Conservation (phyloP, 495 filamentous ascomycete genomes). For the Podospora appendiculata region DNA sequence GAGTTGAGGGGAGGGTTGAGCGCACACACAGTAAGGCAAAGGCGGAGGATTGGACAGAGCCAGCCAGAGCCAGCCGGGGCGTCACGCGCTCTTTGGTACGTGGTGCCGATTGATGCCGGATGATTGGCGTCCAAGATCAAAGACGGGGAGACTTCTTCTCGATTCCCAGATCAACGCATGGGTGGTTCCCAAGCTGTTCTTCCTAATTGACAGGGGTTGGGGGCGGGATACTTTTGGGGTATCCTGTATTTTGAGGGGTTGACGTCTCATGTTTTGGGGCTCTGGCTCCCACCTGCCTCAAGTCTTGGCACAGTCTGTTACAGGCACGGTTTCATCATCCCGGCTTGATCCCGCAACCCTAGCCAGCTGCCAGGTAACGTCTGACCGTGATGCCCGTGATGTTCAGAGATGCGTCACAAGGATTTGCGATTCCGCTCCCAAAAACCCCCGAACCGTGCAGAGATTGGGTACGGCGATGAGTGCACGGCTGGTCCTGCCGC, state of each 20-base stretch:
- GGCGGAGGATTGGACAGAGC: no score
- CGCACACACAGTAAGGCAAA: no score
- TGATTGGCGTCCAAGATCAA: neutral
- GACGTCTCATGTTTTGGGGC: constrained; percentile 12
- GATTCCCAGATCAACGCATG: neutral
- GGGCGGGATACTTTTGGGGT: no score
- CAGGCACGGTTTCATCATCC: constrained; percentile 25
- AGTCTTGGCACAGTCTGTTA: constrained; percentile 22
- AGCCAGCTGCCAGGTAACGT: neutral
- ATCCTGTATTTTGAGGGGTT: neutral
- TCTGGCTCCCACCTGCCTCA: constrained; percentile 3
- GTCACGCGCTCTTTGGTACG: no score
- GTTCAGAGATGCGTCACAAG: constrained; percentile 10
- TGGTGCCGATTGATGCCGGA: neutral
- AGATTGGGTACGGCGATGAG: neutral
- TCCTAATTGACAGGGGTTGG: no score
- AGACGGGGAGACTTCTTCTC: neutral
- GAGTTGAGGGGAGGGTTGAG: no score
- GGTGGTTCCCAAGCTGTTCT: no score
- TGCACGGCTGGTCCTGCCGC: neutral
- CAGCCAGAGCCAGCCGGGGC: no score
- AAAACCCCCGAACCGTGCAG: neutral
- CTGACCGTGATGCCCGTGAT: neutral
- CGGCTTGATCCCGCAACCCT: constrained; percentile 5
- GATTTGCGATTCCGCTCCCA: neutral